Evolutionary conservation across 2,329 filamentous ascomycete species (phyloP), one percentile per base, ranked within the genome.

Genomic region (Pleomassaria siparia): DNA sequence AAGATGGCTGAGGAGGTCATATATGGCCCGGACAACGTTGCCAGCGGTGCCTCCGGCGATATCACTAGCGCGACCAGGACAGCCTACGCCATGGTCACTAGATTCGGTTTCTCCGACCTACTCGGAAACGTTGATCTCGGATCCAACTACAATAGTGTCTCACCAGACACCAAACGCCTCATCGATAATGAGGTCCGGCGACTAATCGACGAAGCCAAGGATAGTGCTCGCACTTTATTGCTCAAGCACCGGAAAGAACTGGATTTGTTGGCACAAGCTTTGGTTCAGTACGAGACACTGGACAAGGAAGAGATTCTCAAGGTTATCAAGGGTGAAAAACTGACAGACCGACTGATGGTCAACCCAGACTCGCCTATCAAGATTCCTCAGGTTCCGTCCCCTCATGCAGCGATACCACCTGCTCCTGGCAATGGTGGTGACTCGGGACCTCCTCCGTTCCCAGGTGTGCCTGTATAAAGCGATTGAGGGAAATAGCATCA

Each of bases 201-300:
- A 39, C 80, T 94, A 12, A 81, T 97, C 35, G 87, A 91, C 60
- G 91, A 94, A 64, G 88, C 87, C 13, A 87, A 90, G 51, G 77
- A 82, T 46, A 87, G 91, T 28, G 90, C 91, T 1, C 77, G 74
- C 33, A 80, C 81, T 39, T 78, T 97, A 4, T 74, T 99, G 39
- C 82, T 80, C 1, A 81, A 83, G 28, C 89, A 88, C 69, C 84
- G 91, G 46, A 86, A 87, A 49, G 92, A 96, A 70, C 80, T 99
- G 7, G 92, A 99, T 61, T 77, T 89, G 10, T 77, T 99, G 9
- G 92, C 94, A 22, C 85, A 91, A 64, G 94, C 91, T 5, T 80
- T 99, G 9, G 84, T 99, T 26, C 86, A 96, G 71, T 97, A 96
- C 71, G 94, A 99, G 77, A 96, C 91, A 0, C 75, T 99, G 43